Conservation (phyloP, 805 yeast genomes). For the Candida koratica region DNA sequence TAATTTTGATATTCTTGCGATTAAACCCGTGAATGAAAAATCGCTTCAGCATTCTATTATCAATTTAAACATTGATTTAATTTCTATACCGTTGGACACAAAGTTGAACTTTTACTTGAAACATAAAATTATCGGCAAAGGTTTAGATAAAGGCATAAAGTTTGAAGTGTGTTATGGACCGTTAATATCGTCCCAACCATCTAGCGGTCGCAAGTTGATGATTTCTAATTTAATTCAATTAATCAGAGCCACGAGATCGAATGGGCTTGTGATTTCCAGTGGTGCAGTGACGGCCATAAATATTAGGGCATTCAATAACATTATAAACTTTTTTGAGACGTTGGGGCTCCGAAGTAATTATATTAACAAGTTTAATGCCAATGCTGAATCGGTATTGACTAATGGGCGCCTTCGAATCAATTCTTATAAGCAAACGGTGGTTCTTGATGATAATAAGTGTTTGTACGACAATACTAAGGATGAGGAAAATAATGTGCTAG, state of each 20-base stretch:
- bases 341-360: constrained; percentile 68
- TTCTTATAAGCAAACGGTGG: constrained; percentile 74
- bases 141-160: constrained; percentile 74
- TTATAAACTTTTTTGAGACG: constrained; percentile 58
- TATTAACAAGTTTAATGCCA: constrained; percentile 55
- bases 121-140: constrained; percentile 81
- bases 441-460: constrained; percentile 36
- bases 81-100: constrained; percentile 63
- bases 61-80: constrained; percentile 73
- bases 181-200: constrained; percentile 38
- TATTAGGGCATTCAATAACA: constrained; percentile 65
- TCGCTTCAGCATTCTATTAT: constrained; percentile 72
- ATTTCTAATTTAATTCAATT: constrained; percentile 71
- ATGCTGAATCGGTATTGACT: constrained; percentile 60
- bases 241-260: constrained; percentile 72
- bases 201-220: constrained; percentile 49
- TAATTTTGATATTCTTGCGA: constrained; percentile 74
- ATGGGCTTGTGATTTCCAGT: constrained; percentile 75
- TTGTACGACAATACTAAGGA: constrained; percentile 16
- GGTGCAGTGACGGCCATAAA: constrained; percentile 61
- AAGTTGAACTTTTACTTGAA: constrained; percentile 73
- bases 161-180: constrained; percentile 73
- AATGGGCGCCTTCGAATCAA: constrained; percentile 71
- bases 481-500: constrained; percentile 26
- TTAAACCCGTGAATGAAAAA: constrained; percentile 76